Percentiles rank a stretch among this genome's conserved stretches.
phyloP scores from a whole-genome alignment of 345 rosid genomes.

The Brassica rapa region DNA sequence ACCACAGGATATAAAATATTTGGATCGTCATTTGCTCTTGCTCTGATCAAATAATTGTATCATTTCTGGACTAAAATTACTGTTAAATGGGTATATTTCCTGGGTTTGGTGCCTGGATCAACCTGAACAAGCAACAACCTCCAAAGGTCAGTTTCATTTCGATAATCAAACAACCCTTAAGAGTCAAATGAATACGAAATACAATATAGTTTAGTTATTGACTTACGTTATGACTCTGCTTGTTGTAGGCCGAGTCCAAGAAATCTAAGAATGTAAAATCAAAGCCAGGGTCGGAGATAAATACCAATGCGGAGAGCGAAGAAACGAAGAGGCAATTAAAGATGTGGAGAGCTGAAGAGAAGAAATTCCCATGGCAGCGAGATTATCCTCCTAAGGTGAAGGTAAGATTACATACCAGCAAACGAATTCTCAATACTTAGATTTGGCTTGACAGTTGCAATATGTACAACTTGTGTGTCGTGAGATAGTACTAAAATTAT shows the following conservation, averaged over 20 bases:
- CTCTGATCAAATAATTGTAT: neutral
- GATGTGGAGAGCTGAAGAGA: constrained; percentile 57
- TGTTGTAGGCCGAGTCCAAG: constrained; percentile 50
- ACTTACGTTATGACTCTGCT: neutral
- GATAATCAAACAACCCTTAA: neutral
- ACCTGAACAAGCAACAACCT: neutral
- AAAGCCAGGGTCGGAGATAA: constrained; percentile 17
- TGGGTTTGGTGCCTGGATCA: constrained; percentile 20
- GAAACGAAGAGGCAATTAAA: constrained; percentile 52
- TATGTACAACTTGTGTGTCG: neutral
- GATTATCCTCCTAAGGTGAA: constrained; percentile 56
- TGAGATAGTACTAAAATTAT: neutral
- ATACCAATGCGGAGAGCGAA: constrained; percentile 20
- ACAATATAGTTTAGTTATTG: neutral
- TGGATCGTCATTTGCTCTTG: neutral
- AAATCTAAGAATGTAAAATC: constrained; percentile 41
- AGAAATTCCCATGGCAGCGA: constrained; percentile 50
- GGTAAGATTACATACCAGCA: constrained; percentile 40
- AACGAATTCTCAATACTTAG: neutral
- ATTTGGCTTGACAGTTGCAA: constrained; percentile 1
- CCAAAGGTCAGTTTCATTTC: constrained; percentile 7
- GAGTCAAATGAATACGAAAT: neutral
- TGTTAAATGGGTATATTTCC: constrained; percentile 3
- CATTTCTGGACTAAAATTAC: neutral
- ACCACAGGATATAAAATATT: neutral